Evolutionary conservation across 371 early-diverging fungal species (phyloP).

Genomic region (Capniomyces stellatus): DNA sequence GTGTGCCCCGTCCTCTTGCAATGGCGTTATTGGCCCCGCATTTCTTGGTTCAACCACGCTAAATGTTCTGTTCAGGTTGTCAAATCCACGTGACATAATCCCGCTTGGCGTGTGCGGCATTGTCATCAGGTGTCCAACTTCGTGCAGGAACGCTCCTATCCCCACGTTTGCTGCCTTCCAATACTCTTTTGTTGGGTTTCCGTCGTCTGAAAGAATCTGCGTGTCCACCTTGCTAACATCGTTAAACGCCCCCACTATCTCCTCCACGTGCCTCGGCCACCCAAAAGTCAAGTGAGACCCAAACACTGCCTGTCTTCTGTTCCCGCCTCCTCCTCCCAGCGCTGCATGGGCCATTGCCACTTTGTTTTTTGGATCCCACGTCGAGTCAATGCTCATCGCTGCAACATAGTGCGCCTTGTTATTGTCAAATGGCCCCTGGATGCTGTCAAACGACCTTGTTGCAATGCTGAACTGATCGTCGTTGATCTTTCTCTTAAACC

Average conservation of each 20-base stretch:
- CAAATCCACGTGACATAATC: constrained; percentile 45
- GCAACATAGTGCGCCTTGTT: constrained; percentile 25
- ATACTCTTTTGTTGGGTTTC: constrained; percentile 34
- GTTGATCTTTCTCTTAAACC: constrained; percentile 18
- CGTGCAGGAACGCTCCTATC: constrained; percentile 53
- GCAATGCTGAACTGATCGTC: constrained; percentile 29
- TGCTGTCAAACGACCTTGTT: constrained; percentile 25
- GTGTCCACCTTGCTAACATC: constrained; percentile 37
- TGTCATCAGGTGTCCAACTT: constrained; percentile 41
- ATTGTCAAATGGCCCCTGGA: constrained; percentile 25
- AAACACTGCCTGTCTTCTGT: constrained; percentile 36
- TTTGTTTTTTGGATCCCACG: constrained; percentile 31
- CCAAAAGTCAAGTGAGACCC: constrained; percentile 43
- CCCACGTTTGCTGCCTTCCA: constrained; percentile 42
- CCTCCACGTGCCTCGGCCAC: constrained; percentile 42
- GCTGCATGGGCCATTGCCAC: constrained; percentile 43
- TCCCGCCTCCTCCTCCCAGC: constrained; percentile 36
- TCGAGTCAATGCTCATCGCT: constrained; percentile 34
- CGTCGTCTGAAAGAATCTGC: constrained; percentile 34
- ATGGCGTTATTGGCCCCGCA: constrained; percentile 25
- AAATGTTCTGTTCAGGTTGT: constrained; percentile 45
- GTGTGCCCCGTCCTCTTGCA: constrained; percentile 38
- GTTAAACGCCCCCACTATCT: constrained; percentile 31
- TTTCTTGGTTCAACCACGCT: constrained; percentile 33
- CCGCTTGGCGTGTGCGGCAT: constrained; percentile 38